phyloP scores from a whole-genome alignment of 768 basidiomycete genomes.

The Gloeostereum incarnatum region DNA sequence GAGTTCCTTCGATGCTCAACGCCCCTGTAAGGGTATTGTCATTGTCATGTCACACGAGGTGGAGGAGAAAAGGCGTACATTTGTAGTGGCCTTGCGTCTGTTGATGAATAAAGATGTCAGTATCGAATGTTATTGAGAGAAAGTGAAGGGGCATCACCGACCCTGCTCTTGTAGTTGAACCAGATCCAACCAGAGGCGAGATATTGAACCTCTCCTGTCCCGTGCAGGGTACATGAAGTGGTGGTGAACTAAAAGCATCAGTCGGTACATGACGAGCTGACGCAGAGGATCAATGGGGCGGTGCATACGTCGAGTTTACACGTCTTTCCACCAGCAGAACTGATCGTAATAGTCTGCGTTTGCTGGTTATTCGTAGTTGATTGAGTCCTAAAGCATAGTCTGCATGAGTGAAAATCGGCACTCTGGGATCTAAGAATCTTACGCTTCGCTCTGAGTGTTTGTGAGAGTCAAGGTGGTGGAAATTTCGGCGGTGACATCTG shows the following conservation, averaged over 20 bases:
- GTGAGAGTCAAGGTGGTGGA: not conserved
- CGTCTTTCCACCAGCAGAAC: not conserved
- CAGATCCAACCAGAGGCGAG: slow-evolving; percentile 10
- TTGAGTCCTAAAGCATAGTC: not conserved
- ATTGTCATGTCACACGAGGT: slow-evolving; percentile 24
- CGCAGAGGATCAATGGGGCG: too few species aligned
- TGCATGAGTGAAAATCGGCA: not conserved
- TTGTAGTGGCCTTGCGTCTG: slow-evolving; percentile 16
- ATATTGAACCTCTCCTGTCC: slow-evolving; percentile 7
- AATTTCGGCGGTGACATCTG: not conserved
- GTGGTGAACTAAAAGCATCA: not conserved
- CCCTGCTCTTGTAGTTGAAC: slow-evolving; percentile 9
- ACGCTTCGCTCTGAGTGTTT: not conserved
- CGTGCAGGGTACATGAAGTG: slow-evolving; percentile 6
- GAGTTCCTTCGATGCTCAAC: slow-evolving; percentile 3
- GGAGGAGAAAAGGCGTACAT: slow-evolving; percentile 22
- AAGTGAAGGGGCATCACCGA: not conserved
- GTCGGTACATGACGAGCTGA: not conserved
- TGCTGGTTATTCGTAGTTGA: not conserved
- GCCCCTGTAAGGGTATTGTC: slow-evolving; percentile 1
- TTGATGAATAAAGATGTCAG: slow-evolving; percentile 9
- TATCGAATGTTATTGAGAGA: not conserved
- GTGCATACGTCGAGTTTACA: not conserved
- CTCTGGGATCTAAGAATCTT: not conserved
- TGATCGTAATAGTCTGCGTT: not conserved